Evolutionary conservation across 2,329 filamentous ascomycete genomes (phyloP), one percentile per base, ranked within the genome.

Genomic region (Lachnellula occidentalis): DNA sequence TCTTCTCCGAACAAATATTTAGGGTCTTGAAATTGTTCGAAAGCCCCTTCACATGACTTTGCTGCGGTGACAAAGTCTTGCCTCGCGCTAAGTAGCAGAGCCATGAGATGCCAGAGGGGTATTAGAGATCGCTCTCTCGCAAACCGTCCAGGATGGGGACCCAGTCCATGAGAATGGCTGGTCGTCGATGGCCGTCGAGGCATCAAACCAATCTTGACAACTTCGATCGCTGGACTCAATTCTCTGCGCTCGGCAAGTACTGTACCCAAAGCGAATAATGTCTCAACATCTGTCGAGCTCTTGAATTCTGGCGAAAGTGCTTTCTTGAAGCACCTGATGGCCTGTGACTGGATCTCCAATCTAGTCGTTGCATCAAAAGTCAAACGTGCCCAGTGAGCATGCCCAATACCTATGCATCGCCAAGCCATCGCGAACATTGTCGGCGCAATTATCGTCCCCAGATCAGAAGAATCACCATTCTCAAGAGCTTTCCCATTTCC

Each of bases 21-120:
- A 0, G 85, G 80, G 58, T 90, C 85, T 51, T 86, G 84, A 65
- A 96, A 95, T 66, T 95, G 90, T 62, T 96, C 91, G 67, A 97
- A 88, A 3, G 91, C 92, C 24, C 90, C 91, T 67, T 95, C 90
- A 63, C 92, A 97, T 34, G 91, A 87, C 65, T 86, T 85, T 27
- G 83, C 80, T 2, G 94, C 92, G 69, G 88, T 87, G 48, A 82
- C 75, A 64, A 88, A 95, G 59, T 96, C 91, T 61, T 95, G 88
- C 60, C 88, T 85, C 1, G 91, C 90, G 61, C 90, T 96, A 31
- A 97, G 74, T 21, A 97, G 77, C 22, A 99, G 77, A 0, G 90
- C 86, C 46, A 99, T 78, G 15, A 99, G 78, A 74, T 99, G 94
- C 92, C 94, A 96, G 22, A 96, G 72, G 2, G 92, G 86, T 22